These are phyloP conservation scores for Rhodotorula taiwanensis DNA, from an alignment of 768 basidiomycete genomes.

Conservation along the genomic window DNA sequence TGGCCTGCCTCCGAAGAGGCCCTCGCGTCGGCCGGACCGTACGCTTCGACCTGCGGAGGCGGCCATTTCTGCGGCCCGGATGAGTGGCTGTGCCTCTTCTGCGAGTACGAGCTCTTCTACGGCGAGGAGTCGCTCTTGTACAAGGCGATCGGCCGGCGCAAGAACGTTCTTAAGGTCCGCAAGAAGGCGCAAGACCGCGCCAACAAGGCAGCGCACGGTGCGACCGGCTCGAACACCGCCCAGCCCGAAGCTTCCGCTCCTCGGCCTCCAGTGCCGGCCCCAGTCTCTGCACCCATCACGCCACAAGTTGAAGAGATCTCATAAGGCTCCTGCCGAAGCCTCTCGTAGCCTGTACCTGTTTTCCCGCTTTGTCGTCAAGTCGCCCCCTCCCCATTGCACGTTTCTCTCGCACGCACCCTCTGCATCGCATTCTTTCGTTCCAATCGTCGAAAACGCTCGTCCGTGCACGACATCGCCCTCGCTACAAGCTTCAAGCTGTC, in stretches of 20 bases:
- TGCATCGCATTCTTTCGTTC: no score
- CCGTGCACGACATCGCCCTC: not conserved
- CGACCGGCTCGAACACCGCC: no score
- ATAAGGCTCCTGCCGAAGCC: no score
- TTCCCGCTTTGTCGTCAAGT: no score
- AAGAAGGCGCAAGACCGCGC: conserved; percentile 32
- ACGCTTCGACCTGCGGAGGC: conserved; percentile 18
- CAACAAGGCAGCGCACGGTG: conserved; percentile 22
- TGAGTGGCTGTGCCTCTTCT: conserved; percentile 91
- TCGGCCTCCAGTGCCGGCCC: not conserved
- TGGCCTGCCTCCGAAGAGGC: conserved; percentile 33
- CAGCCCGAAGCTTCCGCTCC: not conserved
- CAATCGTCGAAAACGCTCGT: no score
- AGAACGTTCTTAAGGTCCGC: conserved; percentile 67
- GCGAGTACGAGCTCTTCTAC: conserved; percentile 87
- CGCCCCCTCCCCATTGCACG: no score
- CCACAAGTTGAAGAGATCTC: no score
- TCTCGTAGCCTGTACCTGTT: no score
- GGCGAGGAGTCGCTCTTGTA: conserved; percentile 67
- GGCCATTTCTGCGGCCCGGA: conserved; percentile 57
- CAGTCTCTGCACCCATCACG: not conserved
- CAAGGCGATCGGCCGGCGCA: conserved; percentile 61
- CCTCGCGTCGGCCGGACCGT: conserved; percentile 37
- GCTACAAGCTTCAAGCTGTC: no score
- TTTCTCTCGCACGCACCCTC: no score